Evolutionary conservation across 2,329 filamentous ascomycete genomes (phyloP), one percentile per base, ranked within the genome.

Genomic region (Ophiostoma quercus): DNA sequence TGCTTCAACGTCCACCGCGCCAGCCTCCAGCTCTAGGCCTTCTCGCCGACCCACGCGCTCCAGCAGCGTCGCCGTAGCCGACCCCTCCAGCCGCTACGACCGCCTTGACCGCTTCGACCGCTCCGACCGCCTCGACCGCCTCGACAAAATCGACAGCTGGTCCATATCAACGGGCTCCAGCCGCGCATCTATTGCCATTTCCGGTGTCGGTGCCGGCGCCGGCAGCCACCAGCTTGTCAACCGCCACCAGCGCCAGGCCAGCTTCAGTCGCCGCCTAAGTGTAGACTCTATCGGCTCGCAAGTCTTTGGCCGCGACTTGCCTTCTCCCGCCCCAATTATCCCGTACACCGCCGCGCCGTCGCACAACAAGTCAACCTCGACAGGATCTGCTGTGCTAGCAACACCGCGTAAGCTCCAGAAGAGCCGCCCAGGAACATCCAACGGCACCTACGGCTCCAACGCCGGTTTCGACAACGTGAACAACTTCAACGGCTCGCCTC

Each of bases 151-250:
- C 34, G 62, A 65, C 62, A 65, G 19, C 75, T 85, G 83, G 83
- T 85, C 84, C 60, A 78, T 80, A 25, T 86, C 84, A 16, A 84
- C 84, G 67, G 76, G 78, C 9, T 85, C 84, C 60, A 85, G 81
- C 71, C 81, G 79, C 73, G 77, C 79, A 51, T 83, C 82, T 66
- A 73, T 74, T 63, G 74, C 75, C 12, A 54, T 29, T 29, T 29
- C 66, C 12, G 62, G 62, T 22, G 62, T 65, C 19, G 71, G 43
- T 43, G 22, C 66, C 12, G 62, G 32, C 32, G 34, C 32, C 34
- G 71, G 43, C 47, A 66, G n/a, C 63, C 70, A 69, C 41, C 71
- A 60, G 72, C 74, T 76, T 66, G 75, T 74, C 68, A 76, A 72
- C 67, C 71, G 71, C 51, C 73, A 75, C 72, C 76, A 77, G 70